Evolutionary conservation across 768 basidiomycete species (phyloP).

Genomic region (Termitomyces sp.): DNA sequence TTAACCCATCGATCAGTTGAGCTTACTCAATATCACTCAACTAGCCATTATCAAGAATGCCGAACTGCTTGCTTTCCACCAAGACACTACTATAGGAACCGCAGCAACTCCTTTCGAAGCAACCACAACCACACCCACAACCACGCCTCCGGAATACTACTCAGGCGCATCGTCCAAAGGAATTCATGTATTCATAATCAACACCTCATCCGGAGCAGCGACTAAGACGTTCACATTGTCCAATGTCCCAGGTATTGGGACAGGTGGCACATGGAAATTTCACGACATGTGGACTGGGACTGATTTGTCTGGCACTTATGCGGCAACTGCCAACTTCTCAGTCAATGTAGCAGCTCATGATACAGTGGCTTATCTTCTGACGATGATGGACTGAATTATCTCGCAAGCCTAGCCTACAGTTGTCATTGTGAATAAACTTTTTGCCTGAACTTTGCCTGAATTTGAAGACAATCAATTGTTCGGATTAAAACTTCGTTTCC

Average conservation of each 20-base stretch:
- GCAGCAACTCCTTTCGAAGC: slow-evolving; percentile 49
- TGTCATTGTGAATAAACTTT: neutral
- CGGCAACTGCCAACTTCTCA: slow-evolving; percentile 32
- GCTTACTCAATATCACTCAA: slow-evolving; percentile 35
- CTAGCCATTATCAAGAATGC: slow-evolving; percentile 47
- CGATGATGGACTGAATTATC: slow-evolving; percentile 8
- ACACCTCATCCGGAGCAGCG: slow-evolving; percentile 35
- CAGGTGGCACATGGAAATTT: slow-evolving; percentile 34
- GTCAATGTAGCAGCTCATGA: slow-evolving; percentile 47
- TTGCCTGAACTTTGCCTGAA: too few relatives aligned
- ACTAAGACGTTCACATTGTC: slow-evolving; percentile 45
- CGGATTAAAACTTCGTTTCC: too few relatives aligned
- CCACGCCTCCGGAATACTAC: slow-evolving; percentile 52
- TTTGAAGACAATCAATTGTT: too few relatives aligned
- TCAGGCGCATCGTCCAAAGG: slow-evolving; percentile 47
- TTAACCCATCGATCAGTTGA: slow-evolving; percentile 33
- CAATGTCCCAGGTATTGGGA: slow-evolving; percentile 42
- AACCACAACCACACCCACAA: slow-evolving; percentile 32
- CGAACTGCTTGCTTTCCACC: slow-evolving; percentile 54
- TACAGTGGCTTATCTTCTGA: slow-evolving; percentile 48
- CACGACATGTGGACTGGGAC: slow-evolving; percentile 55
- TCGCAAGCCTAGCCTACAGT: neutral
- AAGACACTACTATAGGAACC: slow-evolving; percentile 42
- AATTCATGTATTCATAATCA: slow-evolving; percentile 53
- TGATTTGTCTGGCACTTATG: slow-evolving; percentile 40